Conservation (phyloP, 805 yeast genomes). For the Saccharomycopsis amapae region DNA sequence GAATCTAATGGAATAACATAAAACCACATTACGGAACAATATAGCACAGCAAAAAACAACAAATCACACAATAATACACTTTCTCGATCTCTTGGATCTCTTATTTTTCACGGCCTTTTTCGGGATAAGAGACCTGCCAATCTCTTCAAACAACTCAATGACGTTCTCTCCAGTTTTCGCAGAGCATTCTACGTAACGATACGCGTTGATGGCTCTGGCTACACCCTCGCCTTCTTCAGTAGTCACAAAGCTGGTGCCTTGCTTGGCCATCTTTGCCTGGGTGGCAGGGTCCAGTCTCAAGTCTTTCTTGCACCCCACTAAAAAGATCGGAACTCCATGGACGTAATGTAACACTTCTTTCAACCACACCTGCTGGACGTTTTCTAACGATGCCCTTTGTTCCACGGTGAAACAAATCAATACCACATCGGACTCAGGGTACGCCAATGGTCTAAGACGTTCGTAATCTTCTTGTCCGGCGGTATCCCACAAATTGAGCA, state of each 20-base stretch:
- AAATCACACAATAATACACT: neutral
- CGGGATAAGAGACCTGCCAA: slow-evolving; percentile 32
- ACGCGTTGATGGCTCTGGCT: slow-evolving; percentile 46
- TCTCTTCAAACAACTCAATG: slow-evolving; percentile 49
- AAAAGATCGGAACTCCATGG: slow-evolving; percentile 41
- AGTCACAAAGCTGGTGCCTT: slow-evolving; percentile 42
- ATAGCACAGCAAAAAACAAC: neutral
- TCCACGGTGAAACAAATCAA: slow-evolving; percentile 52
- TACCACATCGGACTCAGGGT: slow-evolving; percentile 56
- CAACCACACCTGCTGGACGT: slow-evolving; percentile 45
- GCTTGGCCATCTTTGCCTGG: slow-evolving; percentile 35
- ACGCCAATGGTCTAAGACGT: slow-evolving; percentile 50
- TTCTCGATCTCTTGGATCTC: neutral
- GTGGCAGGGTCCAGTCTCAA: slow-evolving; percentile 52
- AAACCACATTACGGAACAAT: neutral
- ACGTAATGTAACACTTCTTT: slow-evolving; percentile 56
- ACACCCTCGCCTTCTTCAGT: slow-evolving; percentile 39
- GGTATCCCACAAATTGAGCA: slow-evolving; percentile 55
- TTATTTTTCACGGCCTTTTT: neutral
- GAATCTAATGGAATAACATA: neutral
- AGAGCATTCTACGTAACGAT: slow-evolving; percentile 50
- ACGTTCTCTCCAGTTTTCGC: slow-evolving; percentile 57
- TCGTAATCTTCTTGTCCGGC: slow-evolving; percentile 66
- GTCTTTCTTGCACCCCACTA: slow-evolving; percentile 53
- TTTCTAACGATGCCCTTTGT: slow-evolving; percentile 45